Base-by-base conservation (phyloP, 352 stramenopile species). In the Pythium periplocum region DNA sequence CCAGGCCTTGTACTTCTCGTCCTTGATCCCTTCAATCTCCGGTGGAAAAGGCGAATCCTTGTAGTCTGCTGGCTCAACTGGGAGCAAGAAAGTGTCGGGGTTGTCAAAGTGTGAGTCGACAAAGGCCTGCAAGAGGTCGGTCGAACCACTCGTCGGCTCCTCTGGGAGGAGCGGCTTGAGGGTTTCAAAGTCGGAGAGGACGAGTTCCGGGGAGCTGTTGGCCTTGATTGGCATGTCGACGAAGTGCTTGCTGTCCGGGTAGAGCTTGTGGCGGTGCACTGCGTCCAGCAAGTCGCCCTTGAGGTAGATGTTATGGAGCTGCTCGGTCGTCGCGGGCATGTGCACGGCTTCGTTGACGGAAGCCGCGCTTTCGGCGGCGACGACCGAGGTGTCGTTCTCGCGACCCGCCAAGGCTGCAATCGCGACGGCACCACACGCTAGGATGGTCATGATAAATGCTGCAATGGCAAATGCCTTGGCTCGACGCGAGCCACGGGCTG, bases 221-320 rank as follows among this genome's bases (percentile, higher is more conserved):
- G 11, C 10, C 58, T 77, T 84, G 51, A 96, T 74, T 30, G 87
- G 81, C 86, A 95, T 93, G 62, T 96, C 86, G 2, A 96, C 87
- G 64, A 96, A 96, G 45, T 86, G 68, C 51, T 96, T 96, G 67
- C 75, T 88, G 63, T 96, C 87, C 8, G 64, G 58, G 49, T 92
- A 96, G 31, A 96, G 42, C 34, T 69, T 36, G 31, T 61, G 53
- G 45, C 59, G 66, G 56, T 96, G 82, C 45, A 96, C 68, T 10
- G 82, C 61, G 46, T 83, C 63, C 32, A 89, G 68, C 33, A 90
- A 53, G 11, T 75, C 60, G 4, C 79, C 77, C 4, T 46, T 53
- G 58, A 75, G 87, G 46, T 78, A 88, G 32, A 90, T 34, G 30
- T 65, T 54, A 44, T 68, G 40, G 37, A 82, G 66, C 47, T 57